Evolutionary conservation across 441 rosid species (phyloP), one percentile per base, ranked within the genome.

Genomic region (Gossypium gossypioides): DNA sequence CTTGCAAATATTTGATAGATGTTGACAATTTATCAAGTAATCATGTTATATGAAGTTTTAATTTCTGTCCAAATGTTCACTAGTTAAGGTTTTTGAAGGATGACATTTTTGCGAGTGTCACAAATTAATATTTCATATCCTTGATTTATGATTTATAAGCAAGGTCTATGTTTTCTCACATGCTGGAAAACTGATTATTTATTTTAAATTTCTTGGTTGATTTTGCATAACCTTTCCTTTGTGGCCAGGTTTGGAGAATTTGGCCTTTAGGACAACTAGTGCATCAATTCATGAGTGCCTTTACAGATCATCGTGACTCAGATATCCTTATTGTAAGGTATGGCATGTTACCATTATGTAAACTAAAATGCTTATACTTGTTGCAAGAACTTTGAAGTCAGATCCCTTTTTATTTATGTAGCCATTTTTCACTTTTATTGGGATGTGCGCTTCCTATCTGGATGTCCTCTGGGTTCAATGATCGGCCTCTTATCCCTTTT

Each of bases 401-500:
- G 22, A 1, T 34, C 51, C 29, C 37, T 57, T 69, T 21, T 74
- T 75, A 42, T 60, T 18, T 74, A 7, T 78, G 71, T 78, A 92
- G 99, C 86, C 98, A 95, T 80, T 95, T 95, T 80, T 95, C 99
- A 10, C 92, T 95, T 27, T 82, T 95, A 74, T 62, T 95, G 87
- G 98, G 99, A 72, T 95, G 98, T 76, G 95, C 98, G 15, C 91
- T 95, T 83, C 99, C 99, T 58, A 91, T 92, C 62, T 95, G 99
- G 99, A 86, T 95, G 92, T 92, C 97, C 74, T 88, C 89, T 40
- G 97, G 92, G 55, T 89, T 87, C 86, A 95, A 88, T 61, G 99
- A 95, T 83, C 87, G 98, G 56, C 96, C 99, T 21, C 95, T 92
- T 76, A 86, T 93, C 52, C 95, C 98, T 48, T 95, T 92, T 84